These are phyloP conservation scores for Cercospora citrullina DNA, from an alignment of 2,329 filamentous ascomycete species.

Conservation along the genomic window DNA sequence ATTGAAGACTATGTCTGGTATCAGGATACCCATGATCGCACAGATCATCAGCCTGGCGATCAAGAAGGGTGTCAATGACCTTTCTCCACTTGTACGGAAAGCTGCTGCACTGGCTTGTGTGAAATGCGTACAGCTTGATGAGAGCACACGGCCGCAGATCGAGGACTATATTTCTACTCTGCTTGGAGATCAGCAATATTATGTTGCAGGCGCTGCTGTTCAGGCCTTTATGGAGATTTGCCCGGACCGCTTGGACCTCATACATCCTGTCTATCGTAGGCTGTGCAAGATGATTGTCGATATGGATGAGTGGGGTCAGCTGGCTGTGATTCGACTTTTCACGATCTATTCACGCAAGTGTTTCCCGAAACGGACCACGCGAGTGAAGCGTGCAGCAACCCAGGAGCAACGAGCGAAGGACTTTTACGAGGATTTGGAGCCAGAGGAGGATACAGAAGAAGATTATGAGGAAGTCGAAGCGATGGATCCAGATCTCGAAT, in stretches of 20 bases:
- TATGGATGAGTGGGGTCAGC: constrained; percentile 98
- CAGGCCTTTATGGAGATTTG: constrained; percentile 87
- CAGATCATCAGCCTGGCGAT: constrained; percentile 96
- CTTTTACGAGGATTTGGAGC: constrained; percentile 74
- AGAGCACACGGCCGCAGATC: constrained; percentile 78
- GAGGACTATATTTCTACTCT: constrained; percentile 77
- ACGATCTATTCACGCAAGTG: constrained; percentile 81
- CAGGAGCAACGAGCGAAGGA: constrained; percentile 50
- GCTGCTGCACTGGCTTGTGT: constrained; percentile 91
- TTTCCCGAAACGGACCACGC: constrained; percentile 71
- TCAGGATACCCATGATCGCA: constrained; percentile 94
- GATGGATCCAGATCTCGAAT: constrained; percentile 77
- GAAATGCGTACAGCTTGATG: constrained; percentile 91
- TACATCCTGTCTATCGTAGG: constrained; percentile 85
- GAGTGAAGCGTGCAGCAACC: constrained; percentile 53
- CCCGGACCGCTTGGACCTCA: constrained; percentile 79
- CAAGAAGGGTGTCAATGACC: constrained; percentile 88
- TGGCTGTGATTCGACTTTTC: constrained; percentile 79
- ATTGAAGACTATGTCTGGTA: constrained; percentile 93
- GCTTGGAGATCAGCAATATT: constrained; percentile 89
- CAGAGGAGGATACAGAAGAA: constrained; percentile 48
- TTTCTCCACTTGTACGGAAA: constrained; percentile 91
- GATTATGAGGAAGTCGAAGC: constrained; percentile 59
- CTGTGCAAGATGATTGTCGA: constrained; percentile 90
- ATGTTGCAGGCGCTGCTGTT: constrained; percentile 91